Evolutionary conservation across 805 yeast species (phyloP), one percentile per base, ranked within the genome.

Genomic region (Ogataea minuta): DNA sequence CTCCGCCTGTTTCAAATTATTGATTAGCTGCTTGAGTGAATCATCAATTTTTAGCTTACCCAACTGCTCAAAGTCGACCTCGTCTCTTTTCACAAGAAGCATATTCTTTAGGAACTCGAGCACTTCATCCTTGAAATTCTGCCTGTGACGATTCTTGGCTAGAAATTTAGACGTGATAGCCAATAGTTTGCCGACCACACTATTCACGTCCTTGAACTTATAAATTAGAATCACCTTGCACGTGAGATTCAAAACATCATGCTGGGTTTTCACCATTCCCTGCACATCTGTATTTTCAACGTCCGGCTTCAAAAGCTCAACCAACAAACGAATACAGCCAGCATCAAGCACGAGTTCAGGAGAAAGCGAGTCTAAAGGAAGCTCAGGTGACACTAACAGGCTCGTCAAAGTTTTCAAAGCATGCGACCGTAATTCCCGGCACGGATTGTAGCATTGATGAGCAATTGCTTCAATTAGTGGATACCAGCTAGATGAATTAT

Each of bases 381-480:
- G 57, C 4, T 67, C 55, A 9, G 62, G 53, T 2, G 64, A 66
- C 9, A 81, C 60, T 9, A 81, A 53, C 4, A 74, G 64, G 4
- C 68, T 63, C 43, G 84, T 84, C 36, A 90, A 69, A 0, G 76
- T 60, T 14, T 71, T 70, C 28, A 88, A 62, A 0, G 95, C 90
- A 58, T 72, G 76, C 0, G 73, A 61, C 27, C 95, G 68, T 9
- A 89, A 67, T 54, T 85, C 89, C 19, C 86, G 68, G 57, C 95
- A 86, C 13, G 96, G 95, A 53, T 89, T 89, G 57, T 84, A 74
- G 57, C 96, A 85, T 59, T 90, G 96, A 53, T 84, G 91, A 0
- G 93, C 88, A 38, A 89, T 68, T 0, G 95, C 95, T 56, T 87
- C 91, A 20, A 84, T 69, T 44, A 86, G 67, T 1, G 95, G 83